phyloP scores from a whole-genome alignment of 768 basidiomycete species.

The Mrakia frigida region DNA sequence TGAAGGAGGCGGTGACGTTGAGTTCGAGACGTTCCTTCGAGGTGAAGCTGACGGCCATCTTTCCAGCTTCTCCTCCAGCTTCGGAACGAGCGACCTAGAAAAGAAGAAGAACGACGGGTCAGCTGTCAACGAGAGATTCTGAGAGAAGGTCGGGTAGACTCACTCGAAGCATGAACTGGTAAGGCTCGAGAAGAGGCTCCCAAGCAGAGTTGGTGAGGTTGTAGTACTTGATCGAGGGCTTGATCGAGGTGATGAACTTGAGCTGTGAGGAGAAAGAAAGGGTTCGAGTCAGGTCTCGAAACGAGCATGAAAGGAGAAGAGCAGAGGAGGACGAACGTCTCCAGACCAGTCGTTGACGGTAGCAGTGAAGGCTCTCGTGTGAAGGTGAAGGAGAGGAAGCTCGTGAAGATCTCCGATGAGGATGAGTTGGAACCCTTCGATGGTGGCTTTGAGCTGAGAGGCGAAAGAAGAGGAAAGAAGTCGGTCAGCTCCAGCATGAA shows the following conservation, averaged over 20 bases:
- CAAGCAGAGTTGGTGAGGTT: constrained; percentile 96
- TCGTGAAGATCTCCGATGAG: constrained; percentile 94
- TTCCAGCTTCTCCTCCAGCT: constrained; percentile 38
- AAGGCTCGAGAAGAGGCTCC: constrained; percentile 96
- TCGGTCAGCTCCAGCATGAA: constrained; percentile 19
- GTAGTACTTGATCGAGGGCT: constrained; percentile 86
- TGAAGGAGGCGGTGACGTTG: constrained; percentile 84
- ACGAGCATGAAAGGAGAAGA: not conserved
- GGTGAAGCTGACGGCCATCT: constrained; percentile 56
- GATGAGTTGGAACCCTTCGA: constrained; percentile 88
- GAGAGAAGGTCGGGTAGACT: not conserved
- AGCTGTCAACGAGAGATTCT: not conserved
- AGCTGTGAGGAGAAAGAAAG: constrained; percentile 52
- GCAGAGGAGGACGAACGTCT: constrained; percentile 53
- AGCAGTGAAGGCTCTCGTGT: constrained; percentile 74
- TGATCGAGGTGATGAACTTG: constrained; percentile 73
- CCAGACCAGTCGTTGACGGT: constrained; percentile 90
- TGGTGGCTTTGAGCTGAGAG: constrained; percentile 67
- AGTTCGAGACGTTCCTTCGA: constrained; percentile 81
- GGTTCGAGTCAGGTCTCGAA: constrained; percentile 6
- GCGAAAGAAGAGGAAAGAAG: not conserved
- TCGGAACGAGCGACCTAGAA: constrained; percentile 37
- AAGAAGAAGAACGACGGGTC: not conserved
- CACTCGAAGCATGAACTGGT: constrained; percentile 76
- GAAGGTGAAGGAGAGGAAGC: constrained; percentile 85